Percentiles rank a stretch among this genome's conserved stretches.
These are phyloP conservation scores for Exophiala mesophila DNA, from an alignment of 2,329 filamentous ascomycete genomes.

Conservation along the genomic window DNA sequence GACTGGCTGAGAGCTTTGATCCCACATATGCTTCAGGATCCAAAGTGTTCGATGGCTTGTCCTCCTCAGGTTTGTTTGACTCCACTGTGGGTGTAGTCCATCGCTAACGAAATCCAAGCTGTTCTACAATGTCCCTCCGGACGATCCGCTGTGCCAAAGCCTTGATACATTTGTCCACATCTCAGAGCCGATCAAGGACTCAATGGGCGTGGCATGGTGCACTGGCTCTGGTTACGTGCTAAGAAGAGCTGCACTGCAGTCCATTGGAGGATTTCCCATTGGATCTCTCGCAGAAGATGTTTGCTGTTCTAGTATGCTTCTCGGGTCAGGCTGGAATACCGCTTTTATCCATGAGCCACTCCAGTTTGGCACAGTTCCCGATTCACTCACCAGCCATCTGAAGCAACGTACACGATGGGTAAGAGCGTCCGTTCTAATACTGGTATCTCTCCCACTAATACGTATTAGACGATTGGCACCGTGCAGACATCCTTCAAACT, in stretches of 20 bases:
- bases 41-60: conserved; percentile 23
- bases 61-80: conserved; percentile 24
- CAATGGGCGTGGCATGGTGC: conserved; percentile 28
- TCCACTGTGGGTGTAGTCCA: not conserved
- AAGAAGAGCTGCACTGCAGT: conserved; percentile 26
- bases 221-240: conserved; percentile 29
- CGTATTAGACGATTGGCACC: conserved; percentile 31
- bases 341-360: conserved; percentile 26
- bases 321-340: conserved; percentile 28
- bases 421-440: too few relatives aligned
- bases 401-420: conserved; percentile 36
- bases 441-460: conserved; percentile 12
- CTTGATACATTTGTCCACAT: conserved; percentile 24
- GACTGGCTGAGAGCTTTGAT: conserved; percentile 28
- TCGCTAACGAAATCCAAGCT: conserved; percentile 20
- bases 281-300: conserved; percentile 30
- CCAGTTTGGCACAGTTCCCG: conserved; percentile 31
- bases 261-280: conserved; percentile 28
- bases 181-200: conserved; percentile 28
- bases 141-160: conserved; percentile 26
- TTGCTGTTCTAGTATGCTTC: conserved; percentile 24
- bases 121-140: conserved; percentile 27
- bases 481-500: conserved; percentile 53
- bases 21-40: conserved; percentile 25
- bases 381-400: conserved; percentile 34